Base-by-base conservation (phyloP, 306 rosid species). In the Pachyrhizus erosus region DNA sequence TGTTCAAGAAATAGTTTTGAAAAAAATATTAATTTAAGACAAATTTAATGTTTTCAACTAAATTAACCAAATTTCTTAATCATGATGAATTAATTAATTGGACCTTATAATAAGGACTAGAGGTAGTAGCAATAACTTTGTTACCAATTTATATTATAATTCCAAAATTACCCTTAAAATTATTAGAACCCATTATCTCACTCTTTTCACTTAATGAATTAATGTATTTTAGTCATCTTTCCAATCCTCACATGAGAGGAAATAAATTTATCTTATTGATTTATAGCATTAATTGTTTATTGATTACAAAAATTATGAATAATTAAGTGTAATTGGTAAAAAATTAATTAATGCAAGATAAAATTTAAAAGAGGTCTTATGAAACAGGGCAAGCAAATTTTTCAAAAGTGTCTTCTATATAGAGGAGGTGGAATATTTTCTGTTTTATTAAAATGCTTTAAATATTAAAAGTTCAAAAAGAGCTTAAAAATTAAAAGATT, bases 361-460 rank as follows among this genome's bases (percentile, higher is more conserved):
- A 5, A 11, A 13, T 11, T 42, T 45, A 45, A 45, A 42, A 45
- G n/a, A 0, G 5, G 17, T 45, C 51, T 12, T 45, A 45, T 45
- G 1, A 45, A 45, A 13, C 12, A n/a, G 15, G 51, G 13, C 51
- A 45, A 45, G 4, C 51, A 45, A 45, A 45, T 45, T n/a, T n/a
- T 51, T n/a, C 20, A 48, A 48, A n/a, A 51, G 21, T 17, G 1
- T 51, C 21, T 48, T 17, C 17, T 51, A 5, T 45, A 13, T 45
- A 45, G 17, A 5, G 51, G 51, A 45, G 51, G 51, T 11, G 10
- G 48, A 18, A 64, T 29, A 23, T 24, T 18, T 26, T 8, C 62
- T 52, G 68, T 62, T 72, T 46, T 71, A 70, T 20, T 58, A 70
- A 69, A 67, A 15, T 24, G 31, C 31, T 29, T 67, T 43, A 54